Base-by-base conservation (phyloP, 495 filamentous ascomycete species). In the Aspergillus wentii region DNA sequence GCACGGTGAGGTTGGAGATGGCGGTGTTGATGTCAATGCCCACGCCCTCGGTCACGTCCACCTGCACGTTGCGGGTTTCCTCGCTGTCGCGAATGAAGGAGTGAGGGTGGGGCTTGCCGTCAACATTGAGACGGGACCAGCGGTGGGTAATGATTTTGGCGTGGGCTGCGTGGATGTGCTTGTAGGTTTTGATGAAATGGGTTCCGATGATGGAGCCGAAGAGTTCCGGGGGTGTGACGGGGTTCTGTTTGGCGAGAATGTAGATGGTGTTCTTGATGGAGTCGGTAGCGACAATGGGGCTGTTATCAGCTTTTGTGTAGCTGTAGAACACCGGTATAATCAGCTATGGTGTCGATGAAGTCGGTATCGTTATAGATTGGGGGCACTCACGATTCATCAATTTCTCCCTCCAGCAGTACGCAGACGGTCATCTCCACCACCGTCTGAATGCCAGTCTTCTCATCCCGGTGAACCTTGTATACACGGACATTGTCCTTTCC, bases 401-500 rank as follows among this genome's bases (percentile, higher is more conserved):
- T 95, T 22, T 86, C 83, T 35, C 92, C 92, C 68, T 95, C 86
- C 3, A 98, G 72, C 13, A 96, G 69, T 30, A 84, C 83, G 61
- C 86, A 85, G 38, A 98, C 86, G 30, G 90, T 95, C 86, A 94
- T 94, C 61, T 98, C 92, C 27, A 85, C 83, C 31, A 96, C 88
- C 6, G 81, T 82, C 61, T 98, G 92, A 3, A 74, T 68, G 20
- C 80, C 79, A 9, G 85, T 83, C 52, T 77, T 69, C 54, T 78
- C 75, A 57, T 96, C 80, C 40, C 77, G 75, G 49, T 92, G 74
- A 52, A 95, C 88, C 67, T 98, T 97, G 76, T 83, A 90, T 44
- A 98, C 82, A 55, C 92, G 88, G 73, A 98, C 83, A 73, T 98
- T 97, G 76, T 96, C 91, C 80, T 94, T 94, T 70, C 87, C 87